phyloP scores from a whole-genome alignment of 306 rosid species.

The Carpinus fangiana region DNA sequence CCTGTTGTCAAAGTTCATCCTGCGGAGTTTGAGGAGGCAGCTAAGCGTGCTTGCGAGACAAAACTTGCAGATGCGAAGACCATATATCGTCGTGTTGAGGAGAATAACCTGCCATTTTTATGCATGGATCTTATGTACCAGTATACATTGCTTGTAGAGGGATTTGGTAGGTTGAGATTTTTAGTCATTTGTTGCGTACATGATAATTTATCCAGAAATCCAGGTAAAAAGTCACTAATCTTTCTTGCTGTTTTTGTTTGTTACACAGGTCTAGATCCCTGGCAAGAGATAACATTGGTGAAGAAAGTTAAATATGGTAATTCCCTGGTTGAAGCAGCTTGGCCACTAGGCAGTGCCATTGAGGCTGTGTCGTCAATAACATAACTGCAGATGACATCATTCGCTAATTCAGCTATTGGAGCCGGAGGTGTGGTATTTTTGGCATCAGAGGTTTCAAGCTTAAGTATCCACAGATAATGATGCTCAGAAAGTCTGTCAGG shows the following conservation, averaged over 20 bases:
- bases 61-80: constrained; percentile 64
- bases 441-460: neutral
- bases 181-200: constrained; percentile 11
- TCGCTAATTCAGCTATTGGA: constrained; percentile 4
- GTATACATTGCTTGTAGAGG: constrained; percentile 80
- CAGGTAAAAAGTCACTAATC: constrained; percentile 1
- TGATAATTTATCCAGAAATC: constrained; percentile 16
- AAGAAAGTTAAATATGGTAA: constrained; percentile 73
- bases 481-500: neutral
- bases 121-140: constrained; percentile 98
- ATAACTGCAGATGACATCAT: constrained; percentile 13
- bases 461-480: neutral
- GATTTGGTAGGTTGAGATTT: constrained; percentile 69
- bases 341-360: constrained; percentile 99
- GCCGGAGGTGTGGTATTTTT: constrained; percentile 5
- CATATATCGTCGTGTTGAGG: constrained; percentile 50
- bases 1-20: constrained; percentile 71
- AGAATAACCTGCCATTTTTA: constrained; percentile 79
- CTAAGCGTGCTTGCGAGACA: constrained; percentile 88
- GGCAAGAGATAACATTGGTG: constrained; percentile 96
- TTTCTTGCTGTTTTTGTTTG: constrained; percentile 17
- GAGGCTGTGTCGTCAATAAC: constrained; percentile 79
- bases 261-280: constrained; percentile 75
- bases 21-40: constrained; percentile 73
- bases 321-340: constrained; percentile 94